These are phyloP conservation scores for Mucor ambiguus DNA, from an alignment of 371 early-diverging fungal genomes.

Conservation along the genomic window DNA sequence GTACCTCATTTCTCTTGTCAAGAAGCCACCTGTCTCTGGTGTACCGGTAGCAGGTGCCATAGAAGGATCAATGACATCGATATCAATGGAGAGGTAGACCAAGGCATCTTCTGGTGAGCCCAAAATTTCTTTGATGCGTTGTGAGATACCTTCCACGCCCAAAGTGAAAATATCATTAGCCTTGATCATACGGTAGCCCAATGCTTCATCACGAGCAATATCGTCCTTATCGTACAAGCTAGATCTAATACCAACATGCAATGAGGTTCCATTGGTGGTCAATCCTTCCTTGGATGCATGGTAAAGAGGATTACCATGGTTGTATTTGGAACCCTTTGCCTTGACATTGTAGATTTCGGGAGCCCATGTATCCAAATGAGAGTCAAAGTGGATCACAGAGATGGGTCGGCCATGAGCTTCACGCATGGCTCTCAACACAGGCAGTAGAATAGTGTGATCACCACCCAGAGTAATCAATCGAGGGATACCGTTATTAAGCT, in stretches of 20 bases:
- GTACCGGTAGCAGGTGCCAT: constrained; percentile 59
- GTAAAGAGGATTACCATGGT: constrained; percentile 51
- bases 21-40: constrained; percentile 56
- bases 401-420: constrained; percentile 41
- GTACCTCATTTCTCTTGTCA: constrained; percentile 50
- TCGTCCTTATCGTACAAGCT: constrained; percentile 42
- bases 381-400: constrained; percentile 55
- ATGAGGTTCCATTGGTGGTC: constrained; percentile 47
- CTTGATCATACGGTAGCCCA: constrained; percentile 51
- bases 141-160: constrained; percentile 49
- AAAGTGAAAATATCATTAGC: constrained; percentile 51
- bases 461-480: constrained; percentile 48
- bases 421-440: constrained; percentile 44
- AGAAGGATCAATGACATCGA: constrained; percentile 56
- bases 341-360: constrained; percentile 48
- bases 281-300: constrained; percentile 56
- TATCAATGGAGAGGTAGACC: constrained; percentile 54
- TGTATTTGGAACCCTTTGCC: constrained; percentile 34
- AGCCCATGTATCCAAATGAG: constrained; percentile 54
- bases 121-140: constrained; percentile 45
- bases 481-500: constrained; percentile 23
- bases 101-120: constrained; percentile 37
- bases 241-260: constrained; percentile 57
- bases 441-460: constrained; percentile 50
- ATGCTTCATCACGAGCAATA: constrained; percentile 39